A percentile compares a stretch with the other conserved stretches of the same genome.
Evolutionary conservation across 306 rosid genomes (phyloP).

Genomic region (Benincasa hispida): DNA sequence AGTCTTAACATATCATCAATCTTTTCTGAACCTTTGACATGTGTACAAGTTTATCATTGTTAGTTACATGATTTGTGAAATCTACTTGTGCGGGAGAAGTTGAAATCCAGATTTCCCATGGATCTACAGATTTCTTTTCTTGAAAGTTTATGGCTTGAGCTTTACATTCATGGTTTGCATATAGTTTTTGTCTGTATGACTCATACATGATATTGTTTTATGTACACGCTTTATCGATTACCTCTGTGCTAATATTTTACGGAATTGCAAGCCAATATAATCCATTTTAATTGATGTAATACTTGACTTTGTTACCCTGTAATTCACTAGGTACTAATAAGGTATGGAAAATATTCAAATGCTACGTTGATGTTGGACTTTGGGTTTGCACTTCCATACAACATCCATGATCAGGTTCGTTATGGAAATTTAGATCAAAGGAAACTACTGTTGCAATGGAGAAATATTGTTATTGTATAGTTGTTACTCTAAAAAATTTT

Average conservation of each 20-base stretch:
- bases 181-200: not conserved
- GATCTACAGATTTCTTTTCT: not conserved
- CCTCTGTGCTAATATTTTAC: not conserved
- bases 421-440: conserved; percentile 6
- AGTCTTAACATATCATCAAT: not conserved
- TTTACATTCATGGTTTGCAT: not conserved
- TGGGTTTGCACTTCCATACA: conserved; percentile 67
- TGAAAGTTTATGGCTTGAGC: not conserved
- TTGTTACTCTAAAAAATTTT: not conserved
- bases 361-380: conserved; percentile 70
- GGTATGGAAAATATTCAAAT: conserved; percentile 72
- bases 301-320: not conserved
- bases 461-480: not conserved
- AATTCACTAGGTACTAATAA: conserved; percentile 42
- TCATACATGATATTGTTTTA: not conserved
- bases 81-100: not conserved
- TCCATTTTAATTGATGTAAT: not conserved
- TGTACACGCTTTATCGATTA: not conserved
- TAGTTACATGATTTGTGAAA: not conserved
- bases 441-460: conserved; percentile 3
- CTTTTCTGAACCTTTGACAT: not conserved
- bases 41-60: not conserved
- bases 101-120: not conserved
- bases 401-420: conserved; percentile 61
- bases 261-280: not conserved